Percentiles rank a stretch among this genome's conserved stretches.
Conservation (phyloP, 805 yeast genomes). For the Pichia nanzhaoensis region DNA sequence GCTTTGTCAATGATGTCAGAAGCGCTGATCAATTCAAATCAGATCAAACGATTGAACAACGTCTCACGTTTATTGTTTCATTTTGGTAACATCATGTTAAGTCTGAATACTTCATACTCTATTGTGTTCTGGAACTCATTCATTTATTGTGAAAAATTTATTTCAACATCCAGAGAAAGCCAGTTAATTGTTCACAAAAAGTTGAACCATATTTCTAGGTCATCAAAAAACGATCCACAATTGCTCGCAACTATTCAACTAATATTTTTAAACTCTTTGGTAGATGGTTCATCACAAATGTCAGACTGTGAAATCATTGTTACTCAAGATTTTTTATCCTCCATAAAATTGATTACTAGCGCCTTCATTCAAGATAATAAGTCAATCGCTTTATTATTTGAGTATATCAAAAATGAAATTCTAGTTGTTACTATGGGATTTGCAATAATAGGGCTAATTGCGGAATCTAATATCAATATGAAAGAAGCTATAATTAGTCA, state of each 20-base stretch:
- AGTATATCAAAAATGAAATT: slow-evolving; percentile 6
- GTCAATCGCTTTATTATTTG: background rate
- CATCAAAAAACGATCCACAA: background rate
- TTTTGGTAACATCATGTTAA: slow-evolving; percentile 27
- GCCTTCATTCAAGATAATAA: background rate
- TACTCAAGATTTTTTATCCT: background rate
- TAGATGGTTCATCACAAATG: background rate
- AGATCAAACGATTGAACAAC: slow-evolving; percentile 37
- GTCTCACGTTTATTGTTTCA: slow-evolving; percentile 41
- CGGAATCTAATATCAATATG: slow-evolving; percentile 14
- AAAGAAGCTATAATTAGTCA: slow-evolving; percentile 22
- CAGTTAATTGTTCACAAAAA: background rate
- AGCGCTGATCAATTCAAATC: slow-evolving; percentile 8
- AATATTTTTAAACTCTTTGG: slow-evolving; percentile 1
- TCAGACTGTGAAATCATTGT: background rate
- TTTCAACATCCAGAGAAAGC: slow-evolving; percentile 11
- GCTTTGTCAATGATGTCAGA: slow-evolving; percentile 16
- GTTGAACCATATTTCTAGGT: slow-evolving; percentile 7
- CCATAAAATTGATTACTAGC: slow-evolving; percentile 8
- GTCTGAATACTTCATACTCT: slow-evolving; percentile 11
- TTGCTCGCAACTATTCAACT: background rate
- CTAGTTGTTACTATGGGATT: slow-evolving; percentile 9
- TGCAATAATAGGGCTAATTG: slow-evolving; percentile 21
- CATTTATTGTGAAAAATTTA: slow-evolving; percentile 28
- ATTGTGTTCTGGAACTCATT: slow-evolving; percentile 23